phyloP scores from a whole-genome alignment of 1,284 basidiomycete species.

The Salmacisia buchloeana region DNA sequence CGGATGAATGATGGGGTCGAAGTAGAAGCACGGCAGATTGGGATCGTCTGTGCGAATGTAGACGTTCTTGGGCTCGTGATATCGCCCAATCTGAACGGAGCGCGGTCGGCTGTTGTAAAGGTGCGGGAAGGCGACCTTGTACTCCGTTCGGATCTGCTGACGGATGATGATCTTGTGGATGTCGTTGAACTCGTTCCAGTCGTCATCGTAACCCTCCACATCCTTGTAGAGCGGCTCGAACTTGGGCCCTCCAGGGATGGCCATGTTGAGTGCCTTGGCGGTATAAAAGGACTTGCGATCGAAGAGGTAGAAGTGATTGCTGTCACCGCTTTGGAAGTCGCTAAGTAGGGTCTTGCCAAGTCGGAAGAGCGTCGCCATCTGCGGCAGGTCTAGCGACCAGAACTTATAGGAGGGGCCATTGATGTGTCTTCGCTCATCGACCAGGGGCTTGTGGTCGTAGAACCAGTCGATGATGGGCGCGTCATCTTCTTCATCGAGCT shows the following conservation, averaged over 20 bases:
- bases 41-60: slow-evolving; percentile 99
- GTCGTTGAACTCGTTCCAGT: slow-evolving; percentile 99
- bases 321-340: slow-evolving; percentile 83
- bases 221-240: slow-evolving; percentile 68
- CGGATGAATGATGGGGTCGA: slow-evolving; percentile 79
- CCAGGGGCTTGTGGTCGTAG: slow-evolving; percentile 90
- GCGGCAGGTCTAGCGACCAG: slow-evolving; percentile 84
- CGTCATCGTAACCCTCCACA: slow-evolving; percentile 95
- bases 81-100: slow-evolving; percentile 82
- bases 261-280: slow-evolving; percentile 90
- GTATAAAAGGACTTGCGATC: slow-evolving; percentile 98
- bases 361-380: slow-evolving; percentile 95
- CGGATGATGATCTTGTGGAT: slow-evolving; percentile 99
- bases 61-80: slow-evolving; percentile 92
- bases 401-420: slow-evolving; percentile 90
- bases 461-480: slow-evolving; percentile 95
- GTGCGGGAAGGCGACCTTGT: slow-evolving; percentile 98
- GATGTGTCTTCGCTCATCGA: slow-evolving; percentile 69
- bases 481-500: slow-evolving; percentile 91
- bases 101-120: slow-evolving; percentile 97
- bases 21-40: slow-evolving; percentile 98
- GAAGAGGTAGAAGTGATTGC: slow-evolving; percentile 74
- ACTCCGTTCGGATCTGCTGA: slow-evolving; percentile 96
- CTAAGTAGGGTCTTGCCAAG: slow-evolving; percentile 87
- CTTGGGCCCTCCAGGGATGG: slow-evolving; percentile 96